Evolutionary conservation across 352 stramenopile species (phyloP).

Genomic region (Globisporangium lucens): DNA sequence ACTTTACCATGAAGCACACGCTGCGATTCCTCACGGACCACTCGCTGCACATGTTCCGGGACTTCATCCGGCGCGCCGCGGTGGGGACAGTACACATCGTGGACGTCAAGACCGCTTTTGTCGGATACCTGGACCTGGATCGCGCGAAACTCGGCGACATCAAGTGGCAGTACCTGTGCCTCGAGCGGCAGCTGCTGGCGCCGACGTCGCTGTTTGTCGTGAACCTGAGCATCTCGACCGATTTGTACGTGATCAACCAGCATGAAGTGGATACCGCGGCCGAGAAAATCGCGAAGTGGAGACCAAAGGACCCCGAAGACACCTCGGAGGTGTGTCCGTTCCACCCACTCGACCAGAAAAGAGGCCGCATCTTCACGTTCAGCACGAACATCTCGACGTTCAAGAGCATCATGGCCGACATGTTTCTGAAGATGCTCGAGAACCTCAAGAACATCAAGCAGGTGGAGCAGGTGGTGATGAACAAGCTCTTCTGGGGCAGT

Average conservation of each 20-base stretch:
- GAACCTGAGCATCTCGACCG: slow-evolving; percentile 64
- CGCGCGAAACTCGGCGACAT: slow-evolving; percentile 57
- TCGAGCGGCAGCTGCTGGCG: slow-evolving; percentile 57
- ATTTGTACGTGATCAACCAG: slow-evolving; percentile 78
- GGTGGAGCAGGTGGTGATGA: slow-evolving; percentile 92
- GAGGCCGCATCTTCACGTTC: slow-evolving; percentile 61
- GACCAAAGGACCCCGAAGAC: slow-evolving; percentile 66
- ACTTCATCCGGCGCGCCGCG: slow-evolving; percentile 57
- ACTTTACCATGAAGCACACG: slow-evolving; percentile 84
- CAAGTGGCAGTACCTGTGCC: slow-evolving; percentile 76
- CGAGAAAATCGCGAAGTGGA: slow-evolving; percentile 51
- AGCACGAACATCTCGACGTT: slow-evolving; percentile 65
- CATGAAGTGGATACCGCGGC: slow-evolving; percentile 54
- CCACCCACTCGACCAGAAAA: slow-evolving; percentile 34
- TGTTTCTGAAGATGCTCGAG: slow-evolving; percentile 80
- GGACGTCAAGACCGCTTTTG: slow-evolving; percentile 66
- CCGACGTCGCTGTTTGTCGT: slow-evolving; percentile 72
- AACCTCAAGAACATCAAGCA: slow-evolving; percentile 84
- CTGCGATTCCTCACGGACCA: slow-evolving; percentile 69
- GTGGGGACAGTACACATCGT: slow-evolving; percentile 67
- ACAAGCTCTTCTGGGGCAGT: slow-evolving; percentile 93
- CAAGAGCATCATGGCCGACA: slow-evolving; percentile 52
- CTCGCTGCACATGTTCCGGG: slow-evolving; percentile 71
- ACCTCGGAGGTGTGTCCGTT: slow-evolving; percentile 59
- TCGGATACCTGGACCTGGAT: slow-evolving; percentile 65